Base-by-base conservation (phyloP, 192 early-diverging fungal genomes). In the Polychytrium aggregatum region DNA sequence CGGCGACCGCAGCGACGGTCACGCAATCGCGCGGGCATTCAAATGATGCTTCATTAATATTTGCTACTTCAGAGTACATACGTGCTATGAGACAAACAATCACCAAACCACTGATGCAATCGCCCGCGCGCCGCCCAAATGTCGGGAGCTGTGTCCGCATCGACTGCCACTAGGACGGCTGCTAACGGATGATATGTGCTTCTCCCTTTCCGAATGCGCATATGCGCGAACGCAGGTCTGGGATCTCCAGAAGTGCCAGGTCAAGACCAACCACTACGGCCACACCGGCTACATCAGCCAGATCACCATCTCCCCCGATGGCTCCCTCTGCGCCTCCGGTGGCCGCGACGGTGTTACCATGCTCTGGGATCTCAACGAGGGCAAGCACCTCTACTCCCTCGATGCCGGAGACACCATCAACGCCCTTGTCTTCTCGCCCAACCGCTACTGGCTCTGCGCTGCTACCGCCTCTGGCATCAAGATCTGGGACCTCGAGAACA, bases 371-470 rank as follows among this genome's bases (percentile, higher is more conserved):
- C 78, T 98, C 52, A 97, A 97, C 79, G 95, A 98, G 63, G 85
- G 82, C 82, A 96, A 97, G 87, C 95, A 98, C 90, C 81, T 98
- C 67, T 96, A 98, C 88, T 92, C 91, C 46, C 78, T 98, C 48
- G 92, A 93, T 70, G 92, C 89, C 63, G 88, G 83, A 50, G 85
- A 86, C 70, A 73, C 82, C 65, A 90, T 98, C 86, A 88, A 98
- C 82, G 82, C 92, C 55, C 79, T 98, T 44, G 83, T 84, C 59
- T 98, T 98, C 87, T 95, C 91, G 59, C 95, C 95, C 66, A 97
- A 98, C 89, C 81, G 92, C 50, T 98, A 98, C 90, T 98, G 95
- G 95, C 82, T 98, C 66, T 93, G 90, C 82, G 95, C 92, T 65
- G 95, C 95, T 67, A 95, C 92, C 57, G 72, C 74, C 56, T 76